A percentile compares a stretch with the other conserved stretches of the same genome.
phyloP scores from a whole-genome alignment of 441 rosid species.

The Flueggea neowawraea region DNA sequence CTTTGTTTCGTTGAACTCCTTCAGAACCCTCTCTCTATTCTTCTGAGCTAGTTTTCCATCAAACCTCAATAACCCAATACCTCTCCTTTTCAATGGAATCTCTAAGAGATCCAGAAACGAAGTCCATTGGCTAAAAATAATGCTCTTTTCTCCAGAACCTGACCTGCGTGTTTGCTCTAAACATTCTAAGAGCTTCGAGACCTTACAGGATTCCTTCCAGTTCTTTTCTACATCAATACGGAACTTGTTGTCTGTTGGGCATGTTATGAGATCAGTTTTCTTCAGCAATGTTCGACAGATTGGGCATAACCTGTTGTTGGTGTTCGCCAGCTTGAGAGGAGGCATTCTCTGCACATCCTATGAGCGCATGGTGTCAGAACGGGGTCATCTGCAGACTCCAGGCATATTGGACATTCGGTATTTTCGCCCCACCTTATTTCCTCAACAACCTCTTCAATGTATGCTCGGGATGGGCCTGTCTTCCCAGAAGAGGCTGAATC shows the following conservation, averaged over 20 bases:
- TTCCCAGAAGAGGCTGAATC: slow-evolving; percentile 26
- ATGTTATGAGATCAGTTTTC: slow-evolving; percentile 53
- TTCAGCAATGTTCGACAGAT: slow-evolving; percentile 42
- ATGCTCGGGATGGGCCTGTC: slow-evolving; percentile 39
- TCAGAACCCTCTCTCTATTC: slow-evolving; percentile 56
- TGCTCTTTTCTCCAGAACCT: slow-evolving; percentile 53
- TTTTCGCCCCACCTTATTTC: slow-evolving; percentile 44
- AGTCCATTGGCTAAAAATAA: slow-evolving; percentile 80
- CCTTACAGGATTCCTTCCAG: slow-evolving; percentile 73
- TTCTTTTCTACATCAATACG: slow-evolving; percentile 51
- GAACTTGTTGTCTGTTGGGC: slow-evolving; percentile 56
- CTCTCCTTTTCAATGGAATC: slow-evolving; percentile 46
- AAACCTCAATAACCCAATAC: slow-evolving; percentile 48
- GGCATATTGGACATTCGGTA: slow-evolving; percentile 65
- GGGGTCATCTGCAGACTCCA: slow-evolving; percentile 72
- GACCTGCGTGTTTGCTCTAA: slow-evolving; percentile 32
- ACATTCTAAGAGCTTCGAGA: slow-evolving; percentile 49
- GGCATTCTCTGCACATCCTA: slow-evolving; percentile 73
- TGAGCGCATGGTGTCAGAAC: slow-evolving; percentile 76
- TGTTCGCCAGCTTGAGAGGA: slow-evolving; percentile 57
- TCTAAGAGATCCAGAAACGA: slow-evolving; percentile 63
- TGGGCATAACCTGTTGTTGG: slow-evolving; percentile 46
- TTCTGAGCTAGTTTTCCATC: slow-evolving; percentile 58
- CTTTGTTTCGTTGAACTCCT: slow-evolving; percentile 56
- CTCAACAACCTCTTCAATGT: slow-evolving; percentile 56